phyloP scores from a whole-genome alignment of 208 protist species.

The Sergeia podlipaevii region DNA sequence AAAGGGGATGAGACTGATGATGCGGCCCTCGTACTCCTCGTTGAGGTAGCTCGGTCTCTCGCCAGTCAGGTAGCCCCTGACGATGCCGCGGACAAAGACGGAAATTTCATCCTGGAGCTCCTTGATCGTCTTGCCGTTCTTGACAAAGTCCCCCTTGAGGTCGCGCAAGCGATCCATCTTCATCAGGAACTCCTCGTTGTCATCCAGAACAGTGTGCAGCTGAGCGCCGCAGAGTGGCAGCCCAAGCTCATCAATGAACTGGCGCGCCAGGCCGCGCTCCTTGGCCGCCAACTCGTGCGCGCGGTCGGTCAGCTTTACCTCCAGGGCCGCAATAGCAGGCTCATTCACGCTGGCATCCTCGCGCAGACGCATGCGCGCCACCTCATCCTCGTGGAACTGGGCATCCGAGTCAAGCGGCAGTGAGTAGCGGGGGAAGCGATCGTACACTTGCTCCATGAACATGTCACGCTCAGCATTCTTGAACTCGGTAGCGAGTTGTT shows the following conservation, averaged over 20 bases:
- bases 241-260: conserved; percentile 10
- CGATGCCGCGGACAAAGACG: conserved; percentile 12
- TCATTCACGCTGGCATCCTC: conserved; percentile 10
- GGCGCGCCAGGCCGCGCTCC: conserved; percentile 38
- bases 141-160: conserved; percentile 25
- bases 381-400: conserved; percentile 30
- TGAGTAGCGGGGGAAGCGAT: not conserved
- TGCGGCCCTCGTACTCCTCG: conserved; percentile 37
- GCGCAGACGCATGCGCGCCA: conserved; percentile 24
- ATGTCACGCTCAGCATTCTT: conserved; percentile 9
- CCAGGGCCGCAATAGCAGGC: conserved; percentile 18
- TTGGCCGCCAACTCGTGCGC: conserved; percentile 23
- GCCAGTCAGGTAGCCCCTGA: conserved; percentile 3
- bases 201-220: conserved; percentile 47
- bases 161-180: conserved; percentile 33
- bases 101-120: conserved; percentile 38
- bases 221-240: conserved; percentile 33
- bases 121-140: conserved; percentile 28
- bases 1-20: conserved; percentile 25
- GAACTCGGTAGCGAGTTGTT: conserved; percentile 33
- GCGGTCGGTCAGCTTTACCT: conserved; percentile 30
- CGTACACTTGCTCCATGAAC: conserved; percentile 13
- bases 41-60: conserved; percentile 22
- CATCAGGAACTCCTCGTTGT: conserved; percentile 15
- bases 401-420: conserved; percentile 16